phyloP scores from a whole-genome alignment of 192 early-diverging fungal genomes.

The Coemansia sp. region DNA sequence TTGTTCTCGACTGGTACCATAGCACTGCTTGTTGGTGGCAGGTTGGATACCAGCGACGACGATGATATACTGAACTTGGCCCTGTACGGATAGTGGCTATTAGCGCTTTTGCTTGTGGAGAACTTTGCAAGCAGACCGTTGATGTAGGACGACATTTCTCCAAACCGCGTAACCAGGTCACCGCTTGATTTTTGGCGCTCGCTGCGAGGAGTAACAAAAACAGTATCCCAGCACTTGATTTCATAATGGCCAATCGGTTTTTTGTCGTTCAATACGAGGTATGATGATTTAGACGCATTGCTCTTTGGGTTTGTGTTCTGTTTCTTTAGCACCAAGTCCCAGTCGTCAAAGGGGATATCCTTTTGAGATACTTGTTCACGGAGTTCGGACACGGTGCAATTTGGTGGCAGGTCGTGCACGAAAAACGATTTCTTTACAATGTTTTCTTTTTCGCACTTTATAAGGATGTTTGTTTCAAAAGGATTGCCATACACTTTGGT shows the following conservation, averaged over 20 bases:
- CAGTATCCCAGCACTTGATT: constrained; percentile 24
- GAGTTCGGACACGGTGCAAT: constrained; percentile 9
- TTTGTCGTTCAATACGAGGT: background rate
- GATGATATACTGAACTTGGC: too few species aligned
- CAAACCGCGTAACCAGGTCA: background rate
- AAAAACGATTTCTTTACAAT: constrained; percentile 21
- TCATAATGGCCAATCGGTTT: constrained; percentile 17
- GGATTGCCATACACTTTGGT: constrained; percentile 12
- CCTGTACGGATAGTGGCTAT: too few species aligned
- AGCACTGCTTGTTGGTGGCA: too few species aligned
- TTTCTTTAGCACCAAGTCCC: too few species aligned
- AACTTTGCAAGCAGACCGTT: too few species aligned
- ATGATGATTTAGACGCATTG: background rate
- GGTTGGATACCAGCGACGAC: too few species aligned
- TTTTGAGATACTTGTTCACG: constrained; percentile 12
- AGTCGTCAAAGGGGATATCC: too few species aligned
- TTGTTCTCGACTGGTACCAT: too few species aligned
- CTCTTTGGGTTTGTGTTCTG: too few species aligned
- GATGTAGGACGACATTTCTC: too few species aligned
- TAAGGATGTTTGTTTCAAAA: constrained; percentile 26
- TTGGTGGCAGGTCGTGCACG: constrained; percentile 28
- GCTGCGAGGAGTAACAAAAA: constrained; percentile 8
- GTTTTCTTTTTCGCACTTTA: constrained; percentile 1
- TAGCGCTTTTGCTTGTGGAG: too few species aligned
- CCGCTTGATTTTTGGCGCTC: background rate